phyloP scores from a whole-genome alignment of 768 basidiomycete genomes.

The Trichaptum fuscoviolaceum region DNA sequence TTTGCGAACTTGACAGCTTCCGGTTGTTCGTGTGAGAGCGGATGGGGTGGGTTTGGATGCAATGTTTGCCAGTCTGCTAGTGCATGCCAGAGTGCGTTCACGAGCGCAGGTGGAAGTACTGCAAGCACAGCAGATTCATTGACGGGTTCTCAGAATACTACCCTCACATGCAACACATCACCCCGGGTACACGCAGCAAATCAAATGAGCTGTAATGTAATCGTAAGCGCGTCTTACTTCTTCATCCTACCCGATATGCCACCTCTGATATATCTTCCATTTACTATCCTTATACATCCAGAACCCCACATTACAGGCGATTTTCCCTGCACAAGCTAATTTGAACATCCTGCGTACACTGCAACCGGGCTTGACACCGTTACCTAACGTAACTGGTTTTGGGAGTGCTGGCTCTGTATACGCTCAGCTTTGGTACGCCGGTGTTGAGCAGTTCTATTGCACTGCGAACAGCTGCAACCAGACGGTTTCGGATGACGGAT shows the following conservation, averaged over 20 bases:
- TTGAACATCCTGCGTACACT: conserved; percentile 79
- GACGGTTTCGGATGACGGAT: conserved; percentile 31
- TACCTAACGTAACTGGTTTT: conserved; percentile 56
- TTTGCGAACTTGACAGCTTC: conserved; percentile 65
- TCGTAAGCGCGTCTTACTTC: conserved; percentile 42
- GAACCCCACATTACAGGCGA: conserved; percentile 79
- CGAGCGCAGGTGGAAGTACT: conserved; percentile 18
- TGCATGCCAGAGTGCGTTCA: conserved; percentile 65
- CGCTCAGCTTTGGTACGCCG: conserved; percentile 73
- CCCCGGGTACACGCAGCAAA: conserved; percentile 73
- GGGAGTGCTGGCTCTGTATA: conserved; percentile 48
- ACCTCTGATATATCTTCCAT: neutral
- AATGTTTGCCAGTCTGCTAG: conserved; percentile 68
- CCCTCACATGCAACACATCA: conserved; percentile 65
- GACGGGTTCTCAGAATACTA: conserved; percentile 45
- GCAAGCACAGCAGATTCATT: conserved; percentile 20
- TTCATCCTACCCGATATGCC: neutral
- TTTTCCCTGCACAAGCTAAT: conserved; percentile 67
- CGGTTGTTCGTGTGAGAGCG: conserved; percentile 62
- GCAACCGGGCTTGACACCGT: conserved; percentile 61
- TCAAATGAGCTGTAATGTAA: conserved; percentile 80
- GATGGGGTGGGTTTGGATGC: conserved; percentile 76
- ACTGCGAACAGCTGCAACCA: conserved; percentile 67
- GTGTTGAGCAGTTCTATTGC: conserved; percentile 88
- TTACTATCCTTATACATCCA: conserved; percentile 23